Base-by-base conservation (phyloP, 805 yeast species). In the Phaffomyces antillensis region DNA sequence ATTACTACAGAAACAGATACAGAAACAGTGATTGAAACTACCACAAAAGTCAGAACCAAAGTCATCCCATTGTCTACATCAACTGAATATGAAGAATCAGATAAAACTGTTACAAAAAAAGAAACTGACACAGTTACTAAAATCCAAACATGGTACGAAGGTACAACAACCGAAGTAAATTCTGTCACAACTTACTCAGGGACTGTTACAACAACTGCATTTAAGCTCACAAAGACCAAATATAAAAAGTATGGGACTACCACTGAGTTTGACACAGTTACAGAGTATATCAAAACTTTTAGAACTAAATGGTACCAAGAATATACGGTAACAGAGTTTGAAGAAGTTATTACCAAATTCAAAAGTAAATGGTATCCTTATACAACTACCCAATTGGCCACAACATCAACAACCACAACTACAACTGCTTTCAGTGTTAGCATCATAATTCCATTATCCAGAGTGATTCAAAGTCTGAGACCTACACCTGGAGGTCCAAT, bases 21-120 rank as follows among this genome's bases (percentile, higher is more conserved):
- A 2, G 49, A 42, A 15, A 48, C 51, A 7, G 43, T 45, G 3
- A 51, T 51, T 11, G 44, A 43, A 5, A 42, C 52, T 2, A 25
- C 37, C 5, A 46, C 52, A 3, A 47, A 42, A 24, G 47, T 52
- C 45, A 42, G 52, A 43, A 50, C 52, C 34, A 40, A 42, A 44
- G 16, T 47, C 23, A 39, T 54, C 20, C 55, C 59, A 5, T 39
- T 47, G 9, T 51, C 47, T 23, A 60, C 61, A 1, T 45, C 49
- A n/a, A 56, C 64, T 5, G 63, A 59, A 40, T 42, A 45, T 25
- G 61, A 60, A 31, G 59, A 60, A 31, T 58, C 60, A 11, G 54
- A 55, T 36, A 42, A 50, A 20, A 64, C 66, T 6, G 48, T 56
- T 2, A 60, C 65, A 0, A 59, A 53, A 9, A 43, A 55, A 6